phyloP scores from a whole-genome alignment of 2,329 filamentous ascomycete genomes.

The Botrytis sinoallii region DNA sequence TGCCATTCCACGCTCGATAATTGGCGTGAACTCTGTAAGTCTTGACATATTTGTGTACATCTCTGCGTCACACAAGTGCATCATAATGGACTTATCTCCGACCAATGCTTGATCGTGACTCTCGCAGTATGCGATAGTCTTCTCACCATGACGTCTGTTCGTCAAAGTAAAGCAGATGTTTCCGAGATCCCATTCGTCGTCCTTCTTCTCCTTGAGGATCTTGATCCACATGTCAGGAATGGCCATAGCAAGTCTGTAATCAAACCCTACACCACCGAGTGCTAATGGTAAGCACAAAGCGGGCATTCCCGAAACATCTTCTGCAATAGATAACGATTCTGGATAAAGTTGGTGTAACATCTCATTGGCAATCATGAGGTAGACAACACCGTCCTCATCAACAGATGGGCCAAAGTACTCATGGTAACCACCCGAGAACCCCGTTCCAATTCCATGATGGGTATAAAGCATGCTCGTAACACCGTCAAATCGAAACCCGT shows the following conservation, averaged over 20 bases:
- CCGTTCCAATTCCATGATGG: conserved; percentile 97
- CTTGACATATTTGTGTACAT: conserved; percentile 98
- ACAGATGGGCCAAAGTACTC: conserved; percentile 91
- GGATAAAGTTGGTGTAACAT: conserved; percentile 91
- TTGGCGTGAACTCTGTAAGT: conserved; percentile 75
- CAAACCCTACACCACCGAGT: conserved; percentile 89
- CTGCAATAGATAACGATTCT: conserved; percentile 83
- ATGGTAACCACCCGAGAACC: conserved; percentile 96
- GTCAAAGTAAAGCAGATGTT: conserved; percentile 83
- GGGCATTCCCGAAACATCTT: conserved; percentile 98
- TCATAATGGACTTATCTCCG: conserved; percentile 93
- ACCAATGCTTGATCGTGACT: conserved; percentile 97
- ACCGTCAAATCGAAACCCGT: conserved; percentile 96
- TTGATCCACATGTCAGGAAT: conserved; percentile 99
- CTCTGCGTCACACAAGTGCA: conserved; percentile 96
- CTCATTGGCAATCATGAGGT: conserved; percentile 95
- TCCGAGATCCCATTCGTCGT: conserved; percentile 83
- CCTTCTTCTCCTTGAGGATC: conserved; percentile 87
- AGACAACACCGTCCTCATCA: conserved; percentile 90
- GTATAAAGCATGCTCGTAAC: conserved; percentile 97
- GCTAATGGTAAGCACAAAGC: conserved; percentile 85
- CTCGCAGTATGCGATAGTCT: conserved; percentile 96
- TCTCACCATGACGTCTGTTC: conserved; percentile 91
- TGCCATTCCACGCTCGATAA: conserved; percentile 86
- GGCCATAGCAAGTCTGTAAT: conserved; percentile 96